phyloP scores from a whole-genome alignment of 176 grass and related monocot species.

The Cenchrus purpureus region DNA sequence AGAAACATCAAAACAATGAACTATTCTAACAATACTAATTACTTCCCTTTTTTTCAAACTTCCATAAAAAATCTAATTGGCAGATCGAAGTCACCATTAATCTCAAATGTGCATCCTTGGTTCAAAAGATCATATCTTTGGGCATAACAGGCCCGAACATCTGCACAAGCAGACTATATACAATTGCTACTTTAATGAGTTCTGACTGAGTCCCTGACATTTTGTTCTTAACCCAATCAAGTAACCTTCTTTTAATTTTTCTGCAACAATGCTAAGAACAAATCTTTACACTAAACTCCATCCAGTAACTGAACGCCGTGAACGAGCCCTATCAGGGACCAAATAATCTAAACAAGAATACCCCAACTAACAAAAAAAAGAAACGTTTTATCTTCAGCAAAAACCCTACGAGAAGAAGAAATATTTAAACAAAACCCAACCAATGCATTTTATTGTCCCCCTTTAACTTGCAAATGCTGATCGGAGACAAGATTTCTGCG shows the following conservation, averaged over 20 bases:
- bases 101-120: background rate
- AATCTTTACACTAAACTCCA: background rate
- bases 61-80: background rate
- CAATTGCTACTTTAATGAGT: background rate
- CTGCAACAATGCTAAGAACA: background rate
- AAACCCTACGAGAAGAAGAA: background rate
- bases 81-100: background rate
- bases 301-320: background rate
- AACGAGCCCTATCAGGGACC: background rate
- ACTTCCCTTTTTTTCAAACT: background rate
- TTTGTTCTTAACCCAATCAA: background rate
- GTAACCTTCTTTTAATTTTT: background rate
- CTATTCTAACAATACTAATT: background rate
- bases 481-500: background rate
- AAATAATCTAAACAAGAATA: background rate
- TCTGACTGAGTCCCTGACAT: background rate
- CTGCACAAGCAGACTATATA: background rate
- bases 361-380: background rate
- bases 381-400: background rate
- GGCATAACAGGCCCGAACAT: background rate
- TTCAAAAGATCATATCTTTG: constrained; percentile 28
- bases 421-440: background rate
- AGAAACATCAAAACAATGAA: background rate
- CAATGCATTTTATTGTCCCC: background rate
- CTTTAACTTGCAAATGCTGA: background rate